These are phyloP conservation scores for Deuterostichococcus epilithicus DNA, from an alignment of 139 green algal genomes.

Conservation along the genomic window DNA sequence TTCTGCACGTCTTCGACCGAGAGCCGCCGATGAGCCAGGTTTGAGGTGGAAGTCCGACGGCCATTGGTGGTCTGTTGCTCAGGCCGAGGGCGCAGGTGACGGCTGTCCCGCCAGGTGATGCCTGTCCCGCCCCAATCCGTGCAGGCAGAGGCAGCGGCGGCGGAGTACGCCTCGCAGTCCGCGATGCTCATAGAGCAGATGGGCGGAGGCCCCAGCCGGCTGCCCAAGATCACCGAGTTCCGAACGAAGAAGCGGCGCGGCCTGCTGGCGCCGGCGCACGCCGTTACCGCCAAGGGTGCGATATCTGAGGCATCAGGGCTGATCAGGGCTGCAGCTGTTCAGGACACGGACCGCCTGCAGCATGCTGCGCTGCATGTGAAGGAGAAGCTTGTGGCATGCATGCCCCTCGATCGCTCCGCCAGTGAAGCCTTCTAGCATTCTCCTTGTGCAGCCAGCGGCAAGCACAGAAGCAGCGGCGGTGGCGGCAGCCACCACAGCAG, in stretches of 20 bases:
- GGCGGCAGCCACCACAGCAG: not conserved
- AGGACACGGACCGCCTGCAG: not conserved
- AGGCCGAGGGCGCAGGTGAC: not conserved
- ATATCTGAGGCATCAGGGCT: not conserved
- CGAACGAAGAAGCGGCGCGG: not conserved
- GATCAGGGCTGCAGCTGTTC: not conserved
- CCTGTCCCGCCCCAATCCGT: not conserved
- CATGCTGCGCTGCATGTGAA: not conserved
- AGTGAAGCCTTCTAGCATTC: not conserved
- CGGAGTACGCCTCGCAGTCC: not conserved
- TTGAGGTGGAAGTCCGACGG: not conserved
- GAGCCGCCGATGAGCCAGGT: not conserved
- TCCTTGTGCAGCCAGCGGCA: constrained; percentile 5
- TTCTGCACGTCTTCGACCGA: not conserved
- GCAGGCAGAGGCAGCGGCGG: constrained; percentile 3
- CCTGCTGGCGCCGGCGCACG: not conserved
- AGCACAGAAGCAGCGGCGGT: not conserved
- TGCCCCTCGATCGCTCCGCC: not conserved
- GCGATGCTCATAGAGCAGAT: not conserved
- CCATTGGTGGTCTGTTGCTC: not conserved
- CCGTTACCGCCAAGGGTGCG: not conserved
- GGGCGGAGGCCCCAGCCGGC: not conserved
- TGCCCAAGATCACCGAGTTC: constrained; percentile 1
- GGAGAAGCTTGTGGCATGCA: not conserved
- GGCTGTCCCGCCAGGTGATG: not conserved